A percentile compares a stretch with the other conserved stretches of the same genome.
phyloP scores from a whole-genome alignment of 202 grass and related monocot genomes.

The Saccharum hybrid region DNA sequence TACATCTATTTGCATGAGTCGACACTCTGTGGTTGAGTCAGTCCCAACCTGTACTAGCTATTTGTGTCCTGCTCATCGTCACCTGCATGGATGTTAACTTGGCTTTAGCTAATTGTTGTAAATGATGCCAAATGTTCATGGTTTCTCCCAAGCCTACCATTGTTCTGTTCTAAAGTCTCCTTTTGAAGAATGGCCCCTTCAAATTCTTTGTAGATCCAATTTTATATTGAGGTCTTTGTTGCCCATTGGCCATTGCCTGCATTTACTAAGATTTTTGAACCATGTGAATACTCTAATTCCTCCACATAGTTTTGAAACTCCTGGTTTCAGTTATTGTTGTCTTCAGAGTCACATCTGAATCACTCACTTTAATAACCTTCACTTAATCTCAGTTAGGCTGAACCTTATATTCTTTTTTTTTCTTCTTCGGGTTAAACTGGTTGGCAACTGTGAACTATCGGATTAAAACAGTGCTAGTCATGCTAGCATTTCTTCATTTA shows the following conservation, averaged over 20 bases:
- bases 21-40: neutral
- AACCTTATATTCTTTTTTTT: constrained; percentile 9
- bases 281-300: constrained; percentile 17
- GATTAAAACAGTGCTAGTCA: neutral
- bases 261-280: constrained; percentile 22
- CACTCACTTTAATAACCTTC: constrained; percentile 21
- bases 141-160: neutral
- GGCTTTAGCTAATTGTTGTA: neutral
- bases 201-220: constrained; percentile 3
- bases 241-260: neutral
- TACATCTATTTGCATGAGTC: neutral
- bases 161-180: neutral
- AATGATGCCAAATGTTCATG: constrained; percentile 8
- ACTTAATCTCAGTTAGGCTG: neutral
- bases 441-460: constrained; percentile 21
- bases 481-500: constrained; percentile 16
- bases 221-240: constrained; percentile 17
- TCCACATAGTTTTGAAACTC: neutral
- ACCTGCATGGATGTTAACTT: neutral
- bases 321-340: constrained; percentile 23
- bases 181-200: neutral
- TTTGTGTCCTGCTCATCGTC: neutral
- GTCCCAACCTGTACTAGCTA: neutral
- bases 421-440: neutral
- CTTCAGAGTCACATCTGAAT: neutral